These are phyloP conservation scores for Tephrocybe rancida DNA, from an alignment of 768 basidiomycete genomes.

Conservation along the genomic window DNA sequence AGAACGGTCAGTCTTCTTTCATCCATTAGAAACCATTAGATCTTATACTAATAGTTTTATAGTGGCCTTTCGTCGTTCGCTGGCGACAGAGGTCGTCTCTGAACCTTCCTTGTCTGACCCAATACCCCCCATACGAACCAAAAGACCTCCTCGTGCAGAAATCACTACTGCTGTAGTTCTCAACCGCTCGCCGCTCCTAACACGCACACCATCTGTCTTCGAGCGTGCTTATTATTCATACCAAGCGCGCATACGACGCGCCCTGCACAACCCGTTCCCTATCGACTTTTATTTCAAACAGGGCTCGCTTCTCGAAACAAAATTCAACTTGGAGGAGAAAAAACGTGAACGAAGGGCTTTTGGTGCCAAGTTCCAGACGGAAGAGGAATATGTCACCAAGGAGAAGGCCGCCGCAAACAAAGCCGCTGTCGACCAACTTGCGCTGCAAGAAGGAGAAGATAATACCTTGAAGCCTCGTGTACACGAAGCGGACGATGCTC, in stretches of 20 bases:
- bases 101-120: slow-evolving; percentile 21
- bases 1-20: slow-evolving; percentile 24
- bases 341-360: slow-evolving; percentile 74
- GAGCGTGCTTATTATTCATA: slow-evolving; percentile 84
- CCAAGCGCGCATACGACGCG: slow-evolving; percentile 80
- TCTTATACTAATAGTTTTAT: slow-evolving; percentile 2
- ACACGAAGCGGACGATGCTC: slow-evolving; percentile 59
- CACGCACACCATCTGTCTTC: slow-evolving; percentile 70
- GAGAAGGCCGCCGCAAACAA: slow-evolving; percentile 54
- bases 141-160: slow-evolving; percentile 21
- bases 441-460: slow-evolving; percentile 59
- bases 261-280: slow-evolving; percentile 87
- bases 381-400: slow-evolving; percentile 42
- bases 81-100: slow-evolving; percentile 45
- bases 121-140: slow-evolving; percentile 16
- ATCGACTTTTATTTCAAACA: slow-evolving; percentile 93
- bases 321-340: slow-evolving; percentile 78
- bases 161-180: slow-evolving; percentile 70
- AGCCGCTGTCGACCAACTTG: slow-evolving; percentile 60
- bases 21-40: background rate
- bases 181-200: slow-evolving; percentile 77
- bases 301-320: slow-evolving; percentile 81
- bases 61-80: slow-evolving; percentile 32
- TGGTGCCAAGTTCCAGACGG: slow-evolving; percentile 58
- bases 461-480: slow-evolving; percentile 64